A percentile compares a stretch with the other conserved stretches of the same genome.
These are phyloP conservation scores for Catenaria anguillulae DNA, from an alignment of 371 early-diverging fungal genomes.

Conservation along the genomic window DNA sequence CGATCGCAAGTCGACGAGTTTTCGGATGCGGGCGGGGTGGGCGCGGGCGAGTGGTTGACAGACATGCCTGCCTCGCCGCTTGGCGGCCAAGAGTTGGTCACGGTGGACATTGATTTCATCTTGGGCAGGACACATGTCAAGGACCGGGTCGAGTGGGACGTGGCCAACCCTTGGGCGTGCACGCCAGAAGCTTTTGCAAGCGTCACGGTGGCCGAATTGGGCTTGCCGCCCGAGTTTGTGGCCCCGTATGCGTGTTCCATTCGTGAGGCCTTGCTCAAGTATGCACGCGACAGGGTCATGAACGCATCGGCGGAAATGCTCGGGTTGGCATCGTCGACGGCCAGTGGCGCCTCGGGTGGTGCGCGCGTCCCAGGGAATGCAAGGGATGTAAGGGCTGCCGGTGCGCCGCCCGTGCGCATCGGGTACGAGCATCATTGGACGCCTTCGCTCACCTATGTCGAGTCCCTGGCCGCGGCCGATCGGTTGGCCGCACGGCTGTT, in stretches of 20 bases:
- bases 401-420: too few species aligned
- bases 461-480: too few species aligned
- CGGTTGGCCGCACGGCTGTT: too few species aligned
- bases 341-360: background rate
- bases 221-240: conserved; percentile 81
- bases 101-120: conserved; percentile 74
- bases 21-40: background rate
- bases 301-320: background rate
- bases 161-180: conserved; percentile 25
- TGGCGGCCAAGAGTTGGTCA: too few species aligned
- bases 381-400: background rate
- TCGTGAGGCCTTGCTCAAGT: conserved; percentile 63
- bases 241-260: conserved; percentile 73
- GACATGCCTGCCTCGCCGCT: too few species aligned
- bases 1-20: conserved; percentile 47
- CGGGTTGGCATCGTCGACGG: background rate
- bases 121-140: conserved; percentile 64
- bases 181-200: conserved; percentile 76
- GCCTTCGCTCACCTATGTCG: too few species aligned
- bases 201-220: conserved; percentile 63
- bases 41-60: too few species aligned
- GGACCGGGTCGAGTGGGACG: conserved; percentile 92
- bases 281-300: conserved; percentile 43
- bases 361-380: background rate
- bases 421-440: too few species aligned